Evolutionary conservation across 306 rosid species (phyloP), one percentile per base, ranked within the genome.

Genomic region (Cicer judaicum): DNA sequence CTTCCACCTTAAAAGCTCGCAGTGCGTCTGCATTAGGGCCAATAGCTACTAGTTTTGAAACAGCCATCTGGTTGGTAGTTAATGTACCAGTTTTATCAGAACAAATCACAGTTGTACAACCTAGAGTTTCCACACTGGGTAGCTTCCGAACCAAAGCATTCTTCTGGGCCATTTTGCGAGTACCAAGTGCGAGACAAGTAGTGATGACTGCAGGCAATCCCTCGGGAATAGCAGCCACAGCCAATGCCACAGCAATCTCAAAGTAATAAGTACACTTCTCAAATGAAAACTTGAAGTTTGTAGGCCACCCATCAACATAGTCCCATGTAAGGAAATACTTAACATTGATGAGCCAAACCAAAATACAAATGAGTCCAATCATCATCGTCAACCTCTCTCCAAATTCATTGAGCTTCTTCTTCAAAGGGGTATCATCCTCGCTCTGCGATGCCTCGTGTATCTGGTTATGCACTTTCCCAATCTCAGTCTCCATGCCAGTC

Each of bases 11-110:
- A 65, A 89, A 89, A 12, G 86, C 73, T 47, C 93, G 70, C 6
- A 89, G 77, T 0, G 73, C 69, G 14, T 79, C 84, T 13, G 75
- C 79, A 7, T 29, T 69, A 76, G 77, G 64, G 56, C 93, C 96
- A 70, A 85, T 84, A 44, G 96, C 96, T 3, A 91, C 87, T 57
- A 91, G 83, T 79, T 84, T 91, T 0, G 90, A 1, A 63, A 85
- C 96, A 29, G 96, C 87, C 96, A 91, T 91, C 85, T 91, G 96
- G 76, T 91, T 93, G 0, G 89, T 86, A 18, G 89, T 86, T 82
- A 86, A 50, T 7, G 89, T 86, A 4, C 89, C 89, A 1, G 89
- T 86, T 74, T 86, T 86, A 78, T 86, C 89, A 0, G 89, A 86
- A 67, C 89, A 86, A 34, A 86, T 86, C 47, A 86, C 89, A 66